Base-by-base conservation (phyloP, 345 rosid species). In the Camelina sativa region DNA sequence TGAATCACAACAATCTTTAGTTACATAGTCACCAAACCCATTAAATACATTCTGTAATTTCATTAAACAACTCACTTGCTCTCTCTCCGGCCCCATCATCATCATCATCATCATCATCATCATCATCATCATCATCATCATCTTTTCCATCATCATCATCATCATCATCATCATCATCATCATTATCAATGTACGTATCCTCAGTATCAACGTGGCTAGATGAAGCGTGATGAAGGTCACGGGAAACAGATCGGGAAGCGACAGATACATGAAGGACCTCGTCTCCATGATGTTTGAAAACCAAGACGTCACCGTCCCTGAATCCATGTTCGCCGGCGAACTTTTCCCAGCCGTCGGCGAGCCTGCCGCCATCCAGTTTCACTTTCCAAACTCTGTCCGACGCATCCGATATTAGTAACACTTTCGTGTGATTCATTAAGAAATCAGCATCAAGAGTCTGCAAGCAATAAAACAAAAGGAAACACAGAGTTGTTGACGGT, bases 261-360 rank as follows among this genome's bases (percentile, higher is more conserved):
- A 46, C 66, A 54, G 80, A 7, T 4, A 76, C 80, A 47, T 64
- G 61, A 56, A 76, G 55, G 43, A 13, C 25, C 66, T 69, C 76
- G 4, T 69, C 75, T 44, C 80, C 75, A 6, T 35, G 32, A 34
- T 76, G 71, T 55, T 55, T 63, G 43, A 76, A 76, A 62, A 62
- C 53, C 65, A 69, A 69, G 10, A 54, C 52, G 30, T 76, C 75
- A 2, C 71, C 75, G 44, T 69, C 65, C 35, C 5, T 46, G 37
- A 69, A 37, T 3, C 38, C 47, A 25, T 70, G 59, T 13, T 15
- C 38, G 7, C 8, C 16, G 61, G 71, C 66, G 65, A 76, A 76
- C 53, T 63, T 47, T 37, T 69, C 71, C 80, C 80, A 76, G 43
- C 80, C 80, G 11, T 43, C 65, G 25, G 71, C 30, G 35, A 76